Evolutionary conservation across 257 asterid species (phyloP), one percentile per base, ranked within the genome.

Genomic region (Ballota nigra): DNA sequence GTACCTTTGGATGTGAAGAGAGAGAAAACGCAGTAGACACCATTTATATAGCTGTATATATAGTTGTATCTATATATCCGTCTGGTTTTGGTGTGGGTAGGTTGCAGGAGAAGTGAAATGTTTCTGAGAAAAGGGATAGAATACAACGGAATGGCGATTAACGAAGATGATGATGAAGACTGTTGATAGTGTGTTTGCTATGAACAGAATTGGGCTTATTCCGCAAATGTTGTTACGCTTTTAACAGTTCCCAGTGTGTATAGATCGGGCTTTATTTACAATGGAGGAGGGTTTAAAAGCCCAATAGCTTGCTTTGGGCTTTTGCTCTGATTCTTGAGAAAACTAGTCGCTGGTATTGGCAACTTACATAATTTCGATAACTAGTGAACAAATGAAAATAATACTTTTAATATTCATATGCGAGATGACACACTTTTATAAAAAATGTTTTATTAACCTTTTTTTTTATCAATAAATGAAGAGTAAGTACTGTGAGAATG

Each of bases 11-110:
- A 56, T 74, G 83, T 66, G 87, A 76, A 74, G 75, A 80, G 47
- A 82, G 77, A 47, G 91, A 86, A 28, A 84, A 79, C 51, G 91
- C 78, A 49, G 88, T 56, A 29, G 87, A 85, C 81, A 82, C 88
- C 96, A 90, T 87, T 53, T 47, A 59, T 60, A 41, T 19, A 63
- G 40, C 51, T 29, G 62, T 64, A 66, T 47, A 59, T 60, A 41
- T 19, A 63, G 40, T 43, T 29, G 62, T 64, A 66, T 61, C 23
- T 57, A 18, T 34, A 61, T 24, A 57, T 33, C 36, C 18, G 33
- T 45, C 31, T 20, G 22, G 45, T 12, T 4, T 55, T 3, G 24
- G 13, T 29, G 62, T 18, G 24, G 49, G 28, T 19, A 20, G 53
- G 59, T 33, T n/a, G 47, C 7, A 24, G 71, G 28, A 4, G 72